Evolutionary conservation across 129 eudicot species (phyloP).

Genomic region (Lactuca sativa): DNA sequence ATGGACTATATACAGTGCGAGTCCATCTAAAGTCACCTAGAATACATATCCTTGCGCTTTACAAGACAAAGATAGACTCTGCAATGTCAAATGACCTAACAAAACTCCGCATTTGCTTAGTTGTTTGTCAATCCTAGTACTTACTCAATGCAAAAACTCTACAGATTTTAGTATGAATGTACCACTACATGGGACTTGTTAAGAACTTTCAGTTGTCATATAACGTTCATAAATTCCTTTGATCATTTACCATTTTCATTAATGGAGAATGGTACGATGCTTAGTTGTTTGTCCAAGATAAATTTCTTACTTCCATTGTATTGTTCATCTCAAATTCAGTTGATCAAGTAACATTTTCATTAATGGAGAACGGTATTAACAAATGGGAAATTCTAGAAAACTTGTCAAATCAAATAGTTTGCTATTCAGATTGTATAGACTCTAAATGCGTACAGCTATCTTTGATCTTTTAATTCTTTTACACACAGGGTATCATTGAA

Average conservation of each 20-base stretch:
- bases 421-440: neutral
- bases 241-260: no score
- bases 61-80: no score
- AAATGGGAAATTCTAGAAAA: no score
- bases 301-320: neutral
- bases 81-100: neutral
- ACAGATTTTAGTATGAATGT: no score
- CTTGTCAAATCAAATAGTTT: neutral
- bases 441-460: neutral
- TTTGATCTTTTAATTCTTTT: constrained; percentile 19
- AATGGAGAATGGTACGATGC: constrained; percentile 1
- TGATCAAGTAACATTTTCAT: neutral
- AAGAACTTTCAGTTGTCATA: no score
- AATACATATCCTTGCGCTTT: no score
- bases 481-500: constrained; percentile 78
- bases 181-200: no score
- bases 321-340: neutral
- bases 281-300: constrained; percentile 9
- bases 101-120: no score
- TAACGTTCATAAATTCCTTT: no score
- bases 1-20: neutral
- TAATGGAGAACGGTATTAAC: neutral
- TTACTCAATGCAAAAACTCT: no score
- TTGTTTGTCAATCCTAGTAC: neutral
- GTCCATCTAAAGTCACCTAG: neutral